A percentile compares a stretch with the other conserved stretches of the same genome.
phyloP scores from a whole-genome alignment of 179 eudicot genomes.

The Beta macrorhiza region DNA sequence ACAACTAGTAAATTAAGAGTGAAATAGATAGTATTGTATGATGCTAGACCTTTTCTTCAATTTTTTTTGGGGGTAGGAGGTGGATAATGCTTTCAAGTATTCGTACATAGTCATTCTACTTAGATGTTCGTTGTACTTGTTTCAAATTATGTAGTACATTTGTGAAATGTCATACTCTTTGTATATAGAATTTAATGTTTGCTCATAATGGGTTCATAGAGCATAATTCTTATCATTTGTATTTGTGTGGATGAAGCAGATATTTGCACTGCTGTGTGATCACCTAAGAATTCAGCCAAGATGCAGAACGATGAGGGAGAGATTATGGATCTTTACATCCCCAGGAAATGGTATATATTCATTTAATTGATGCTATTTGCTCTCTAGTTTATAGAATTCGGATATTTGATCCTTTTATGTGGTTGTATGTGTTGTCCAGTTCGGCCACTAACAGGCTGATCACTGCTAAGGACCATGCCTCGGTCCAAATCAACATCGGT shows the following conservation, averaged over 20 bases:
- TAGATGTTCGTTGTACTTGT: no score
- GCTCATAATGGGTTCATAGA: not conserved
- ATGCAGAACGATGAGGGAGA: slow-evolving; percentile 81
- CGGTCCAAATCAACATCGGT: slow-evolving; percentile 59
- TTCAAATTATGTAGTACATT: no score
- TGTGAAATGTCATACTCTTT: no score
- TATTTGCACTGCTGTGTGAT: slow-evolving; percentile 20
- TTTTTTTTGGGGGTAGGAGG: no score
- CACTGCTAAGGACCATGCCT: slow-evolving; percentile 68
- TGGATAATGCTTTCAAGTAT: no score
- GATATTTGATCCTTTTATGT: not conserved
- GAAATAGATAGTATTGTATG: no score
- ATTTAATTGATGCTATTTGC: not conserved
- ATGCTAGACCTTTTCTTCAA: no score
- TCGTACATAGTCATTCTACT: no score
- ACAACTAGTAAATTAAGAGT: no score
- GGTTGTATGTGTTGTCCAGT: slow-evolving; percentile 27
- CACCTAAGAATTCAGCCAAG: slow-evolving; percentile 27
- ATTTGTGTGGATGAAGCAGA: not conserved
- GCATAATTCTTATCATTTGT: not conserved
- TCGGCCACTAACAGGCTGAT: slow-evolving; percentile 69
- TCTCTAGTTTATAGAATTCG: not conserved
- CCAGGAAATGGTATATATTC: slow-evolving; percentile 65
- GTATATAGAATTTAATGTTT: not conserved
- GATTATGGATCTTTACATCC: slow-evolving; percentile 68